Evolutionary conservation across 768 basidiomycete genomes (phyloP), one percentile per base, ranked within the genome.

Genomic region (Lepiota venenata): DNA sequence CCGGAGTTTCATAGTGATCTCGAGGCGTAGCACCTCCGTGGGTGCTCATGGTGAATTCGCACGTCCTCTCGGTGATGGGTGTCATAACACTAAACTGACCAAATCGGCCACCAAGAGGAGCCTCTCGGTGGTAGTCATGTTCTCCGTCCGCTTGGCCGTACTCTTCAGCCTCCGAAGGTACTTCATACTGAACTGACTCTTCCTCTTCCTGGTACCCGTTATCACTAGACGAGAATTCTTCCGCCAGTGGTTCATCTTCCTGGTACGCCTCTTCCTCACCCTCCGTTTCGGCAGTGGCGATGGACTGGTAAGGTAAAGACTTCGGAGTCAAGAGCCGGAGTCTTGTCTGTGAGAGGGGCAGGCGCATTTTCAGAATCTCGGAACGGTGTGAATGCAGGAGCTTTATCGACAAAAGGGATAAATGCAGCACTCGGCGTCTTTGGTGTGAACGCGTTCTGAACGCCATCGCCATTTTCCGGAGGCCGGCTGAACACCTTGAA

Each of bases 1-100:
- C 58, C 43, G 58, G 43, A 49, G 60, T 39, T 55, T 58, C 50
- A 20, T 49, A 54, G 36, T 63, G 60, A 21, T 72, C 69, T 56
- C 74, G 76, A 15, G 79, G 78, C 2, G 79, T 80, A 14, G 64
- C 67, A 32, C 66, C 70, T 20, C 63, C 67, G 55, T 82, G 74
- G 14, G 83, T 87, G 60, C 83, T 87, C 29, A 76, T 77, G 2
- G 88, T 78, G 52, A 70, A 95, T 69, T 98, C 97, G 62, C 82
- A 82, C 9, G 97, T 98, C 39, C 95, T 79, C 69, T 99, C 97
- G 11, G 92, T 92, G 68, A 98, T 98, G 2, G 97, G 96, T 8
- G 96, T 98, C 93, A 99, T 94, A 52, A 95, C 86, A 64, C 89
- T 85, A 71, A 98, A 90, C 55, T 80, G 77, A 35, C 88, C 89